These are phyloP conservation scores for Septoria linicola DNA, from an alignment of 2,329 filamentous ascomycete genomes.

Conservation along the genomic window DNA sequence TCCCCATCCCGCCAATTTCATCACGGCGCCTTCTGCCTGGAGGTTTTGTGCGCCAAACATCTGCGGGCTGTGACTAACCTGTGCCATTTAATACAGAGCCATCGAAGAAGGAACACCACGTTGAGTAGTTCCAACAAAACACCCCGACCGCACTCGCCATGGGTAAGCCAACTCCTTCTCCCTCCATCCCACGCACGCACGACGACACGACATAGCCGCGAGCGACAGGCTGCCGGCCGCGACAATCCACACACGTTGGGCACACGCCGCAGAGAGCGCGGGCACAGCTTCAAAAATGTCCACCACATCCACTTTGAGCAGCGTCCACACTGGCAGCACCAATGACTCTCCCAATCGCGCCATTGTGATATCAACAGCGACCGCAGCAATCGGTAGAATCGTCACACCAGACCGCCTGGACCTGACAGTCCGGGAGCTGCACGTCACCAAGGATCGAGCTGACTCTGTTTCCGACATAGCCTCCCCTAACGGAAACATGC, in stretches of 20 bases:
- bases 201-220: conserved; percentile 23
- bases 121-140: conserved; percentile 25
- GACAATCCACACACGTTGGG: conserved; percentile 21
- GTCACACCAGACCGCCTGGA: conserved; percentile 29
- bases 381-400: conserved; percentile 25
- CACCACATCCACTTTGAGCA: conserved; percentile 20
- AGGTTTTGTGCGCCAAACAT: background rate
- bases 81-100: conserved; percentile 20
- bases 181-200: conserved; percentile 21
- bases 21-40: conserved; percentile 17
- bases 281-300: conserved; percentile 25
- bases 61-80: conserved; percentile 26
- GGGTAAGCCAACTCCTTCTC: conserved; percentile 35
- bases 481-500: conserved; percentile 45
- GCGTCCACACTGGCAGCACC: conserved; percentile 18
- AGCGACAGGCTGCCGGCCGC: conserved; percentile 21
- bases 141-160: conserved; percentile 34
- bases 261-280: conserved; percentile 10
- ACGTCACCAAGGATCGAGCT: conserved; percentile 12
- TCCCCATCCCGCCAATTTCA: conserved; percentile 1
- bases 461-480: conserved; percentile 36
- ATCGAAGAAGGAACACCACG: conserved; percentile 31
- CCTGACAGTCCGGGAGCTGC: conserved; percentile 18
- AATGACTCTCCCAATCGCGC: conserved; percentile 22
- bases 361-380: conserved; percentile 21